Evolutionary conservation across 495 filamentous ascomycete species (phyloP), one percentile per base, ranked within the genome.

Genomic region (Haplographium delicatum): DNA sequence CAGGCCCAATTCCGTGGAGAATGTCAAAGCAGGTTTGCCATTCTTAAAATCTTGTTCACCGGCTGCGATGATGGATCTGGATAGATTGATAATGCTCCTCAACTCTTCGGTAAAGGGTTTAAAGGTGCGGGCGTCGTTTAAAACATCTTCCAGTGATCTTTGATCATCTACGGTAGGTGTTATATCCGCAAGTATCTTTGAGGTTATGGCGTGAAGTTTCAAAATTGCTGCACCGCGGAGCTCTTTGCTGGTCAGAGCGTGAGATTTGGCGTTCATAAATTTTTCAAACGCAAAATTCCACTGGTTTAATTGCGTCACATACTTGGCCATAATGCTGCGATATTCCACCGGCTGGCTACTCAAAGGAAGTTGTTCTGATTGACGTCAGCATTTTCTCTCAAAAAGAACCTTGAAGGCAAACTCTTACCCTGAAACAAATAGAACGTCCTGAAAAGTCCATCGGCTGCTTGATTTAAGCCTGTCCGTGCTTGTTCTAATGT

Each of bases 1-100:
- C 25, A 74, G 54, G 9, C 68, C 67, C 13, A 69, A 43, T 27
- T 69, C 68, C 6, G 57, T 50, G 6, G 48, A 53, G 15, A 56
- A 60, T n/a, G 48, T 60, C 15, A 53, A 34, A 7, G 53, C 13
- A 4, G 53, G 30, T 22, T 56, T 48, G 4, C 53, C 57, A 1
- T 27, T 43, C 39, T 38, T 30, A 6, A 40, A 27, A 44, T 56
- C 53, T 19, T 35, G 31, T 18, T 56, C 53, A 2, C 34, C 19
- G 18, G 57, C 49, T 18, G 25, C 24, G 22, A 57, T 54, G 7
- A 60, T 19, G n/a, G 57, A 56, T 19, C 26, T 19, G 1, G 42
- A 50, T 19, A 60, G 39, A 5, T 43, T 47, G 1, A 56, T 31
- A 18, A 60, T 41, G 11, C 19, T 50, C 18, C 22, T 11, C 28